These are phyloP conservation scores for Tuber aestivum DNA, from an alignment of 495 filamentous ascomycete species.

Conservation along the genomic window DNA sequence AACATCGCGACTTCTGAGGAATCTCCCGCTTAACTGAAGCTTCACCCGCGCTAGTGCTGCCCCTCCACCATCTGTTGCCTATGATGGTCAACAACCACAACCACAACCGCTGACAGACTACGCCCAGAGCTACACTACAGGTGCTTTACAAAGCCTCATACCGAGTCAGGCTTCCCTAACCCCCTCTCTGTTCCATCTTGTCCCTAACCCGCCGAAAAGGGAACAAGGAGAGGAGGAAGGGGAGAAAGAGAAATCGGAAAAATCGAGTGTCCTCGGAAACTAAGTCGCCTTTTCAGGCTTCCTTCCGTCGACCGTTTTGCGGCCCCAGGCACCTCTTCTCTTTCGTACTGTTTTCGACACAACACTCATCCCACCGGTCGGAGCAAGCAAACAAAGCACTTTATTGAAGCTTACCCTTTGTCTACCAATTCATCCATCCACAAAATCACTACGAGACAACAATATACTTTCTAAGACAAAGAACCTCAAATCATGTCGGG, in stretches of 20 bases:
- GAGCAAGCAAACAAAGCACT: background rate
- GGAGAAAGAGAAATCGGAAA: background rate
- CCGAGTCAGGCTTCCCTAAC: background rate
- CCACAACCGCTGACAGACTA: background rate
- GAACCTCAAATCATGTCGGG: slow-evolving; percentile 16
- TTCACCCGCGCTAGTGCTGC: background rate
- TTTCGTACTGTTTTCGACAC: background rate
- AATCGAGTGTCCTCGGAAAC: background rate
- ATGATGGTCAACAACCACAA: background rate
- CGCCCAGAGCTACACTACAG: background rate
- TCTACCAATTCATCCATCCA: background rate
- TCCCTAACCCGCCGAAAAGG: background rate
- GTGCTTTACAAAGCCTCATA: background rate
- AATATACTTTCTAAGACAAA: slow-evolving; percentile 18
- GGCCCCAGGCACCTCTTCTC: background rate
- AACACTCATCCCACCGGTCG: background rate
- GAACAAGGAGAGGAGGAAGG: background rate
- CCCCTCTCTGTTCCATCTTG: background rate
- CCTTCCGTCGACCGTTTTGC: background rate
- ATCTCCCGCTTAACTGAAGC: background rate
- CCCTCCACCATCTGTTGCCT: slow-evolving; percentile 1
- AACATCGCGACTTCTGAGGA: slow-evolving; percentile 1
- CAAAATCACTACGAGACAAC: background rate
- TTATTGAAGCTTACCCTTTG: background rate
- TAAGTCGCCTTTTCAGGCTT: background rate